Base-by-base conservation (phyloP, 2,329 filamentous ascomycete species). In the Stachybotrys echinatus region DNA sequence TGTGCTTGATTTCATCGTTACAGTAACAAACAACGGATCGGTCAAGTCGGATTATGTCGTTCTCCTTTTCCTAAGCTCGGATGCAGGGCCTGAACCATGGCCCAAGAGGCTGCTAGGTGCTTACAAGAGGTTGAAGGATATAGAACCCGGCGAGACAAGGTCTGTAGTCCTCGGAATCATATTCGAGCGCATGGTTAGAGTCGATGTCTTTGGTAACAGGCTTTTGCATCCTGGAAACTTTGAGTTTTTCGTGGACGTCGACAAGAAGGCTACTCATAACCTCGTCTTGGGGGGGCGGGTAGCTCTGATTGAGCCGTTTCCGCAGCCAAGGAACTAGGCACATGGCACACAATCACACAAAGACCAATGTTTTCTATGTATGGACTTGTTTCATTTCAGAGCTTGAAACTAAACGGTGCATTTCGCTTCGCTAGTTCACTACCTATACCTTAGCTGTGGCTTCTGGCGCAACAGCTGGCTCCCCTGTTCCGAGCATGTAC, bases 191-290 rank as follows among this genome's bases (percentile, higher is more conserved):
- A 57, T 83, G 43, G 72, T 74, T 2, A 65, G 80, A 3, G 73
- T 73, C 0, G 75, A 81, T 51, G 67, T 72, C 37, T 64, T 60
- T 4, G 80, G 80, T 2, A 73, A 77, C 52, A 69, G 66, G 48
- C 71, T 79, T 7, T 56, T 83, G 7, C 81, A 78, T 60, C 79
- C 77, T 0, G 80, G 77, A 0, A 69, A 68, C 19, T 83, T 82
- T 53, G 66, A 61, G 12, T 43, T 80, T 12, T 56, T 67, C 39
- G 43, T 80, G 10, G 77, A 80, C 58, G 61, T 69, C 48, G 69
- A 72, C 47, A 66, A 69, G 3, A 58, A 70, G 39, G 65, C 68
- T 0, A 62, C 54, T 23, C 55, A 71, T 43, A 69, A 70, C 22
- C 77, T 81, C 53, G 70, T 66, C 4, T 61, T 81, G 51, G 74